These are phyloP conservation scores for Pythium pyrilobum DNA, from an alignment of 352 stramenopile genomes.

Conservation along the genomic window DNA sequence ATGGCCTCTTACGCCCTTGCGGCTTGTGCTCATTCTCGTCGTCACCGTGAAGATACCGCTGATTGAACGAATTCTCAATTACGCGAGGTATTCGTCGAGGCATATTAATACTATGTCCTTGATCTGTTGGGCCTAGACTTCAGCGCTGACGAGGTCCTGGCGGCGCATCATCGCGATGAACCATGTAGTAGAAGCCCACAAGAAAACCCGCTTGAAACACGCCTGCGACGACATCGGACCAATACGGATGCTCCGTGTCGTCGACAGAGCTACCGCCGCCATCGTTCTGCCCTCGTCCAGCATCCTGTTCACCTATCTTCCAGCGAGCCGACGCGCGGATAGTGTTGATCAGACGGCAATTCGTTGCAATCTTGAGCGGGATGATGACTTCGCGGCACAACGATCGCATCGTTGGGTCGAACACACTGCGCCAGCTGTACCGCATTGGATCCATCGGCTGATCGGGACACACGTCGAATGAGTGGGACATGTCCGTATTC, in stretches of 20 bases:
- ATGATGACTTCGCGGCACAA: slow-evolving; percentile 1
- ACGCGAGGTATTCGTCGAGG: not conserved
- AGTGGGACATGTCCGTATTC: slow-evolving; percentile 3
- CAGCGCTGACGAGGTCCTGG: not conserved
- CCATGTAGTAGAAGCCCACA: slow-evolving; percentile 10
- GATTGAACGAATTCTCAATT: no score
- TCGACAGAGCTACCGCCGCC: not conserved
- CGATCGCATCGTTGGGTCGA: not conserved
- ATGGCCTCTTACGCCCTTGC: no score
- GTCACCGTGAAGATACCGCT: no score
- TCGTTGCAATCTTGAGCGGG: not conserved
- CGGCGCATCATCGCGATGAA: not conserved
- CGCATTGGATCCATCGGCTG: not conserved
- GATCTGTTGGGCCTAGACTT: not conserved
- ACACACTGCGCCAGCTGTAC: not conserved
- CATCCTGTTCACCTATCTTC: not conserved
- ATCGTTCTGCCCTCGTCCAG: not conserved
- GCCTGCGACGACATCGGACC: not conserved
- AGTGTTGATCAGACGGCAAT: not conserved
- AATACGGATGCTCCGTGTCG: not conserved
- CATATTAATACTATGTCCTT: no score
- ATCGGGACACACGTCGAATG: not conserved
- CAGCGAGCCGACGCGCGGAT: not conserved
- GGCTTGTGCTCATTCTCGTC: slow-evolving; percentile 8
- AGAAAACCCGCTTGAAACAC: not conserved